Evolutionary conservation across 805 yeast genomes (phyloP), one percentile per base, ranked within the genome.

Genomic region (Metschnikowia vanudenii): DNA sequence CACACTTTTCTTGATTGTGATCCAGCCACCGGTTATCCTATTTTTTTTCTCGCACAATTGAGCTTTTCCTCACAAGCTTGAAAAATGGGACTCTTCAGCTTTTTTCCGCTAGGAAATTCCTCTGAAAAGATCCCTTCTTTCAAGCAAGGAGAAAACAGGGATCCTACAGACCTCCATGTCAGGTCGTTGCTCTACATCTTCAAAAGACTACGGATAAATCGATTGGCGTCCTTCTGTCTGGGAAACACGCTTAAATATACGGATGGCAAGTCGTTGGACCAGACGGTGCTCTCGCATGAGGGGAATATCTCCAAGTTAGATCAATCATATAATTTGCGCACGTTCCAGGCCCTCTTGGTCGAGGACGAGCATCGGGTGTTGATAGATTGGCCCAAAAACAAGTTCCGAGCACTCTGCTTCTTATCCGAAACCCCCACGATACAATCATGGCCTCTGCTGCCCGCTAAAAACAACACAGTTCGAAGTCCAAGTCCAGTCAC

Each of bases 351-450:
- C 9, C 52, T 64, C 7, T 50, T 84, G 36, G 45, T 69, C n/a
- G 51, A 64, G 12, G 88, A 84, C 60, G 83, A 82, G 46, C 82
- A 84, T 58, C 69, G 90, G 20, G 80, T 85, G 11, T 67, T 83
- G 46, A 73, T 82, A 16, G 91, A 85, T 58, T 85, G 81, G 75
- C 59, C 71, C 39, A 83, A 82, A 57, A 85, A 85, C 68, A 78
- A 79, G 62, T 84, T 82, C 61, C 68, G 92, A 45, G 69, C 86
- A 1, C 61, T 78, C 56, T 75, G 86, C 53, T 71, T 85, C 3
- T 61, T 85, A 18, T 67, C 81, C 3, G 80, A 68, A 20, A 46
- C 50, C 8, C 88, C 89, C 2, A n/a, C 26, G 52, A 51, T 14
- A 49, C 39, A 6, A 10, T 52, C 60, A 3, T 46, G 65, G 14